A percentile compares a stretch with the other conserved stretches of the same genome.
Conservation (phyloP, 352 stramenopile genomes). For the Phytophthora podocarpi region DNA sequence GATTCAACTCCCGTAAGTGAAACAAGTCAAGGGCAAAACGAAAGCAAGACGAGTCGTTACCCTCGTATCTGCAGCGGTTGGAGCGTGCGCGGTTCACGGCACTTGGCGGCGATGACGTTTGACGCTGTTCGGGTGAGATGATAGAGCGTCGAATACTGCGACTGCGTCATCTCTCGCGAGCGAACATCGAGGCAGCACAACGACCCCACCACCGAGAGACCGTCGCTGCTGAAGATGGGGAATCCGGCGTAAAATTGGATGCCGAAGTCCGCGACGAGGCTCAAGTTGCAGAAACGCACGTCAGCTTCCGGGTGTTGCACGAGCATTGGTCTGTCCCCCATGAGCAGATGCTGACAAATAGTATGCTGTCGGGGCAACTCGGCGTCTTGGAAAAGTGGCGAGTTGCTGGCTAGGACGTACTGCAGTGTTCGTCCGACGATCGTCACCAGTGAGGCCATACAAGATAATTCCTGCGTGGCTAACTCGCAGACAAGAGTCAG, state of each 20-base stretch:
- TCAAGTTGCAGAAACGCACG: slow-evolving; percentile 49
- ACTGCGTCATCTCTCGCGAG: slow-evolving; percentile 32
- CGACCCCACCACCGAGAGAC: slow-evolving; percentile 28
- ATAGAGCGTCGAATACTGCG: slow-evolving; percentile 37
- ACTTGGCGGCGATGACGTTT: slow-evolving; percentile 16
- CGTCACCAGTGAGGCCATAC: slow-evolving; percentile 45
- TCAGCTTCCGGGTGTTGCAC: slow-evolving; percentile 58
- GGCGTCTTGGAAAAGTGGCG: slow-evolving; percentile 26
- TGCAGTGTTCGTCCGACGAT: slow-evolving; percentile 42
- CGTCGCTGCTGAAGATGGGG: slow-evolving; percentile 33
- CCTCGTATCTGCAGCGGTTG: slow-evolving; percentile 2
- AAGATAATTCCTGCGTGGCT: slow-evolving; percentile 41
- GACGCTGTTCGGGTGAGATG: slow-evolving; percentile 28
- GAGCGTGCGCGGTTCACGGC: not conserved
- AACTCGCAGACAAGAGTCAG: slow-evolving; percentile 45
- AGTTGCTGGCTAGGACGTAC: slow-evolving; percentile 44
- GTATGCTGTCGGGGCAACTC: slow-evolving; percentile 40
- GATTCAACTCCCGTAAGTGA: no score
- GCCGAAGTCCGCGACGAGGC: slow-evolving; percentile 32
- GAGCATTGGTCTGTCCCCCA: slow-evolving; percentile 53
- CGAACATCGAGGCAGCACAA: slow-evolving; percentile 33
- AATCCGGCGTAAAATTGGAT: slow-evolving; percentile 64
- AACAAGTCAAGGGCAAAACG: no score
- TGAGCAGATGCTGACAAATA: slow-evolving; percentile 56
- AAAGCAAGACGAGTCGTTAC: not conserved